Evolutionary conservation across 2,329 filamentous ascomycete genomes (phyloP), one percentile per base, ranked within the genome.

Genomic region (Colletotrichum gloeosporioides): DNA sequence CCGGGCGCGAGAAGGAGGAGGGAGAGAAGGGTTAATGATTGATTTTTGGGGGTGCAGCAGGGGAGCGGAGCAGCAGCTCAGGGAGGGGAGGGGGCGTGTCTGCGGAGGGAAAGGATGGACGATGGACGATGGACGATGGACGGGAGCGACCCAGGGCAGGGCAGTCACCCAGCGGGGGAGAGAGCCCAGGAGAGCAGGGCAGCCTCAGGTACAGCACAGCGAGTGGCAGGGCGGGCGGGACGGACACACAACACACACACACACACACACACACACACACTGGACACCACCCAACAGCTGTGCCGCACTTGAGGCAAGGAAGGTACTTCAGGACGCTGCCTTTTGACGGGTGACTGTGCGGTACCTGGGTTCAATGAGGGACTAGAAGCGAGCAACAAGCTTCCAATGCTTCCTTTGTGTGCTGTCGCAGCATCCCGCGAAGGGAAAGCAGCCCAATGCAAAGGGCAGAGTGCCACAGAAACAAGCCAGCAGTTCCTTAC

Each of bases 21-120:
- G 74, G 74, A 76, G 59, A 36, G 71, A 49, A 69, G 74, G 74
- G 74, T 76, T 76, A 75, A 76, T 69, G 74, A 70, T 70, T 57
- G 64, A 74, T 70, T 76, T 59, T 75, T 71, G 62, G 73, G 69
- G 73, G 73, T 69, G 57, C 55, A 69, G 55, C 64, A 74, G 67
- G 31, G 64, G 18, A 62, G 55, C 55, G 55, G 55, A 59, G 55
- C 55, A 29, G 55, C 57, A 64, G 55, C 44, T 53, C 44, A 53
- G 44, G 44, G 44, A 22, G 64, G 65, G 22, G 39, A 49, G 39
- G 63, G 72, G 67, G 67, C 31, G 66, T 75, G 68, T 72, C 31
- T 65, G 25, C 32, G 71, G 66, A 22, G 66, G 53, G 31, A 55
- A 49, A 66, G 63, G 29, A 25, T 67, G 39, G 64, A 22, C 39